Evolutionary conservation across 1,284 basidiomycete species (phyloP).

Genomic region (Porodaedalea pini): DNA sequence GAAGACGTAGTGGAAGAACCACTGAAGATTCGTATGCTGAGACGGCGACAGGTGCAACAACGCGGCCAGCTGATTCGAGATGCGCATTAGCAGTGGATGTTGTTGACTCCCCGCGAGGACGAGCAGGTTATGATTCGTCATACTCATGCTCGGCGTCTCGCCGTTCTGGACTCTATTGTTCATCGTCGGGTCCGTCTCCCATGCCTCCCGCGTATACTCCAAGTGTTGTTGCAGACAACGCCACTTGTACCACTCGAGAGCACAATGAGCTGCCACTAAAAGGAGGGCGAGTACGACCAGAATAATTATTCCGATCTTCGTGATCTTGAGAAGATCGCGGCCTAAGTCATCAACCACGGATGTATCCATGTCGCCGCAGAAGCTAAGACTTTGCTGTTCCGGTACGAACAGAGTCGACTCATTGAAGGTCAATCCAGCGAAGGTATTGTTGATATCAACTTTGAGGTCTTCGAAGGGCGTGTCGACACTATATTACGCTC

Average conservation of each 20-base stretch:
- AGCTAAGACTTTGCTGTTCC: slow-evolving; percentile 54
- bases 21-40: slow-evolving; percentile 64
- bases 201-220: slow-evolving; percentile 66
- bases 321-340: slow-evolving; percentile 67
- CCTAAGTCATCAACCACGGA: slow-evolving; percentile 83
- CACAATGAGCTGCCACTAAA: slow-evolving; percentile 61
- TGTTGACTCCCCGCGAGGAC: slow-evolving; percentile 61
- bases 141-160: slow-evolving; percentile 47
- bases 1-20: slow-evolving; percentile 87
- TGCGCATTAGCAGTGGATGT: slow-evolving; percentile 68
- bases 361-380: slow-evolving; percentile 77
- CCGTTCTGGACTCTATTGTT: slow-evolving; percentile 36
- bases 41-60: slow-evolving; percentile 52
- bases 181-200: slow-evolving; percentile 66
- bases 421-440: slow-evolving; percentile 67
- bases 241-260: slow-evolving; percentile 82
- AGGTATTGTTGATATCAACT: slow-evolving; percentile 83
- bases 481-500: slow-evolving; percentile 54
- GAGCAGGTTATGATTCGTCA: slow-evolving; percentile 73
- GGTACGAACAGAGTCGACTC: slow-evolving; percentile 73
- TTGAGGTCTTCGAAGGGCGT: slow-evolving; percentile 84
- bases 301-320: slow-evolving; percentile 73
- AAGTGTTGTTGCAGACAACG: slow-evolving; percentile 60
- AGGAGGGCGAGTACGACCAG: slow-evolving; percentile 60
- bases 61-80: slow-evolving; percentile 52